Conservation (phyloP, 1,139 yeast genomes). For the Hemisphaericaspora lyxosophila region DNA sequence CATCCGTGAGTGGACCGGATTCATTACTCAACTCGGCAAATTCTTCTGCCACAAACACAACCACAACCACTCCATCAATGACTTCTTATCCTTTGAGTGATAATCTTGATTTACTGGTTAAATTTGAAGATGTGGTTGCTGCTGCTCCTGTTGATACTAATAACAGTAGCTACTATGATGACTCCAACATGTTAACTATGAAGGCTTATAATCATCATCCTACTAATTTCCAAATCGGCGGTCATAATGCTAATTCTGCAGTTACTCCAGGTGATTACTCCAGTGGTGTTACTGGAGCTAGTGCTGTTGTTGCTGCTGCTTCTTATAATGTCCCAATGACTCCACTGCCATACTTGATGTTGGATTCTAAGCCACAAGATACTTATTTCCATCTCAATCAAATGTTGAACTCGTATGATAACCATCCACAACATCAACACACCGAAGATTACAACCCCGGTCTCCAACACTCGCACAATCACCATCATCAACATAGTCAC, state of each 20-base stretch:
- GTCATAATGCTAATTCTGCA: not conserved
- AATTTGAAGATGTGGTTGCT: slow-evolving; percentile 4
- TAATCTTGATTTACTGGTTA: slow-evolving; percentile 4
- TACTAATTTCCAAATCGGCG: not conserved
- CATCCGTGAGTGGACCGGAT: slow-evolving; percentile 2
- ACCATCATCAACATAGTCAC: slow-evolving; percentile 2
- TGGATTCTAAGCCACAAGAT: slow-evolving; percentile 3
- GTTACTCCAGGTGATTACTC: slow-evolving; percentile 4
- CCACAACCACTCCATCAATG: slow-evolving; percentile 5
- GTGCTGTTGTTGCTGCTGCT: no score
- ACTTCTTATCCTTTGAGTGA: slow-evolving; percentile 5
- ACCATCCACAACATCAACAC: slow-evolving; percentile 1
- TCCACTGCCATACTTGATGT: slow-evolving; percentile 4
- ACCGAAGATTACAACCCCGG: not conserved
- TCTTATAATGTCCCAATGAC: no score
- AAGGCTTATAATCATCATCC: slow-evolving; percentile 1
- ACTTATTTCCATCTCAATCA: slow-evolving; percentile 1
- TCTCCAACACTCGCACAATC: not conserved
- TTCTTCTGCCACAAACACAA: slow-evolving; percentile 2
- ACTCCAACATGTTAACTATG: not conserved
- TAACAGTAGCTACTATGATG: not conserved
- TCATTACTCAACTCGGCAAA: slow-evolving; percentile 4
- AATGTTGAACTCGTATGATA: not conserved
- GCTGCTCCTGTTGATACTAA: not conserved
- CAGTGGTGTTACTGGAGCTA: not conserved